Base-by-base conservation (phyloP, 352 stramenopile species). In the Phytophthora palmivora region DNA sequence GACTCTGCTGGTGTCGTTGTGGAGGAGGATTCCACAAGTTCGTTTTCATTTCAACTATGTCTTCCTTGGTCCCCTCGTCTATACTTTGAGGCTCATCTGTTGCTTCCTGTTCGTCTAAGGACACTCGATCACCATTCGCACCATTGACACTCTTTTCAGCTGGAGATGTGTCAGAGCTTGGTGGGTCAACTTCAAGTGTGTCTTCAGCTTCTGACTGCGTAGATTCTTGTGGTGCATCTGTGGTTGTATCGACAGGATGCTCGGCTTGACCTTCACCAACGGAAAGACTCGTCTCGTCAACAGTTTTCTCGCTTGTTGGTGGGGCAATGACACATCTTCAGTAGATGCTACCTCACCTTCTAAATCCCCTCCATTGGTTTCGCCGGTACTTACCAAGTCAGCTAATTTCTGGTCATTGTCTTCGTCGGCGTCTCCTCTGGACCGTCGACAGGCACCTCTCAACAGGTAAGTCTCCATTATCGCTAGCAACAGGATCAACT, bases 1-100 rank as follows among this genome's bases (percentile, higher is more conserved):
- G 24, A 2, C 30, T 69, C 53, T 43, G 26, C 6, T 55, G 47
- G 24, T 30, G 28, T 19, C 26, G 18, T n/a, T 51, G n/a, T 6
- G 24, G 24, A 16, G 18, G 39, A 14, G 48, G 38, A 8, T 4
- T 58, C 18, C 16, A 26, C 14, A 0, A 6, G 10, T 46, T 47
- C 21, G 11, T 37, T 11, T 10, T 48, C 41, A 42, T 30, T 56
- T 56, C 24, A 21, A n/a, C 34, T 45, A 14, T 21, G 10, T 52
- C 32, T 36, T 32, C 34, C 14, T 48, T 42, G 6, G 18, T 19
- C 14, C 41, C 30, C 10, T 49, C 45, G 14, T 11, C 22, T 11
- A 41, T 38, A 10, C 24, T 46, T 43, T 48, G 39, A 32, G 36
- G 19, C 6, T 33, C 24, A 18, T 8, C 33, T 36, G 24, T 15